Evolutionary conservation across 176 grass and related monocot genomes (phyloP).

Genomic region (Oryza punctata): DNA sequence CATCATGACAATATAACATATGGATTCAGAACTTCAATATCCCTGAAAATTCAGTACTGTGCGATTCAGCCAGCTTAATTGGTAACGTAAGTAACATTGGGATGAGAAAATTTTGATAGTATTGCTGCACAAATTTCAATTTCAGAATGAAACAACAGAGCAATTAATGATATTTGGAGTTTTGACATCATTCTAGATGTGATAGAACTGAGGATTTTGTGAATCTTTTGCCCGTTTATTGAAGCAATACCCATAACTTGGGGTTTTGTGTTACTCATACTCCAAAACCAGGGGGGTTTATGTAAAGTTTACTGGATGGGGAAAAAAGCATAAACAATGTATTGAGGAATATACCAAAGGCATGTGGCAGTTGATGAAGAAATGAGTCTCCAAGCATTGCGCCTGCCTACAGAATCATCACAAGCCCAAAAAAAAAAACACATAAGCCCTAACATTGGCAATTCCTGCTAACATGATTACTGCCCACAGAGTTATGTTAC

Average conservation of each 20-base stretch:
- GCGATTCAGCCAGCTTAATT: neutral
- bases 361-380: constrained; percentile 98
- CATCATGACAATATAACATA: neutral
- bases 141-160: neutral
- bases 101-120: neutral
- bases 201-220: neutral
- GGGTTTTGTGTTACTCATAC: neutral
- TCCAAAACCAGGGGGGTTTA: neutral
- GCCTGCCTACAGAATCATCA: constrained; percentile 74
- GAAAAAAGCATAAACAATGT: constrained; percentile 22
- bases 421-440: constrained; percentile 14
- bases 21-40: neutral
- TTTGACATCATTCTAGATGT: neutral
- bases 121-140: constrained; percentile 11
- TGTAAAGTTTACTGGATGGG: neutral
- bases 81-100: neutral
- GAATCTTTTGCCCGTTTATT: neutral
- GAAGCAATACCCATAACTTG: neutral
- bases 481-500: neutral
- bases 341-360: constrained; percentile 74
- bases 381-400: constrained; percentile 99
- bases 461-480: neutral
- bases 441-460: neutral
- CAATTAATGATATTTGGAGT: neutral
- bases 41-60: neutral